Evolutionary conservation across 306 rosid genomes (phyloP).

Genomic region (Pterocarpus macrocarpus): DNA sequence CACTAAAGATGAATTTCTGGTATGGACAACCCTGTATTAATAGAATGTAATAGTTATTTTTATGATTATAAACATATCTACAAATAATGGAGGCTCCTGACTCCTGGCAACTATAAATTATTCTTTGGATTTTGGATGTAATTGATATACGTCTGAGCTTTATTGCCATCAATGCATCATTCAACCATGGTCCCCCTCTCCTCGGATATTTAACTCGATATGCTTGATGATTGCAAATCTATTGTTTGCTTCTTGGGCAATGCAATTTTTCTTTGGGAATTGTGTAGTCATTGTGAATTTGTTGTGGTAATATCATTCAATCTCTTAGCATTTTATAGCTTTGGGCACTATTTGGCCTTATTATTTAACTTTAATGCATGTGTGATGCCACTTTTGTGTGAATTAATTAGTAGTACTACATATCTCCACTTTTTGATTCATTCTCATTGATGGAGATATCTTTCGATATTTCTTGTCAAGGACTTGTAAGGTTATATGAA

Average conservation of each 20-base stretch:
- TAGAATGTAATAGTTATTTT: neutral
- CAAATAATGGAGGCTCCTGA: slow-evolving; percentile 2
- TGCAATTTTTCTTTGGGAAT: neutral
- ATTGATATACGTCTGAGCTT: neutral
- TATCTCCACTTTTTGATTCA: slow-evolving; percentile 22
- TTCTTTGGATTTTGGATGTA: slow-evolving; percentile 20
- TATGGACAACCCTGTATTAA: neutral
- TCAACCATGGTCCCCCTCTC: slow-evolving; percentile 11
- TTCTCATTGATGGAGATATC: slow-evolving; percentile 19
- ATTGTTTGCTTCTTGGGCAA: slow-evolving; percentile 3
- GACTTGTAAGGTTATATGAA: slow-evolving; percentile 12
- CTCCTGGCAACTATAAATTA: neutral
- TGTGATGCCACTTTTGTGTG: neutral
- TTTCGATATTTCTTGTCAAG: slow-evolving; percentile 25
- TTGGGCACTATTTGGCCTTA: neutral
- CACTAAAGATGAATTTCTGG: slow-evolving; percentile 18
- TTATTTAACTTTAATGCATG: neutral
- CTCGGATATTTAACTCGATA: neutral
- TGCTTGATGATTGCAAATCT: slow-evolving; percentile 30
- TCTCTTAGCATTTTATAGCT: slow-evolving; percentile 5
- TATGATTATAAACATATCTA: neutral
- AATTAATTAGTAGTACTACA: neutral
- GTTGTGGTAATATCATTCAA: neutral
- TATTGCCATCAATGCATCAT: neutral
- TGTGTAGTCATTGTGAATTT: neutral